These are phyloP conservation scores for Liquidambar formosana DNA, from an alignment of 164 flowering plant species.

Conservation along the genomic window DNA sequence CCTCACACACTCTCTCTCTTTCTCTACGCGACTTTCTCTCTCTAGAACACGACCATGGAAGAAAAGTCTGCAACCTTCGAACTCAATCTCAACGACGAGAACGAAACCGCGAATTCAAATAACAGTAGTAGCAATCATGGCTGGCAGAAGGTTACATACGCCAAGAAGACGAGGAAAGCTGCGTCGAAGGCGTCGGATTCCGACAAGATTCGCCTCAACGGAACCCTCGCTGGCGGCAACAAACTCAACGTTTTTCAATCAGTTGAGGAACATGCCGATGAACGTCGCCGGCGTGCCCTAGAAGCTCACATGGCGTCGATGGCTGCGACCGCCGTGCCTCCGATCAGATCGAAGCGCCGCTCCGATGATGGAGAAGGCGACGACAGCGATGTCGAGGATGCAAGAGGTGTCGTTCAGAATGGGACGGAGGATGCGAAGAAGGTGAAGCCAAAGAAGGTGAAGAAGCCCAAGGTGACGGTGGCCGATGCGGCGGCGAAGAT, in stretches of 20 bases:
- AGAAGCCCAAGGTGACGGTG: constrained; percentile 55
- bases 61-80: constrained; percentile 18
- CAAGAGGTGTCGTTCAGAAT: constrained; percentile 1
- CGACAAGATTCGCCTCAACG: constrained; percentile 16
- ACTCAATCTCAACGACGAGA: constrained; percentile 13
- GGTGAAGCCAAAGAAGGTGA: constrained; percentile 50
- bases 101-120: constrained; percentile 7
- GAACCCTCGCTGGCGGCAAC: constrained; percentile 17
- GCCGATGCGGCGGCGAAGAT: constrained; percentile 63
- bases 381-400: constrained; percentile 24
- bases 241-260: constrained; percentile 39
- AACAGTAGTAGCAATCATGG: constrained; percentile 46
- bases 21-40: too few species aligned
- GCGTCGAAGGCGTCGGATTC: constrained; percentile 12
- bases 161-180: constrained; percentile 52
- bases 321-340: constrained; percentile 12
- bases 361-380: constrained; percentile 35
- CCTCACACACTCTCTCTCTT: neutral
- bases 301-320: constrained; percentile 37
- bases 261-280: constrained; percentile 57
- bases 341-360: constrained; percentile 30
- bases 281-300: constrained; percentile 37
- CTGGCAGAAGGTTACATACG: constrained; percentile 84
- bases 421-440: constrained; percentile 37
- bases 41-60: constrained; percentile 20